A percentile compares a stretch with the other conserved stretches of the same genome.
phyloP scores from a whole-genome alignment of 148 eudicot species.

The Dysphania ambrosioides region DNA sequence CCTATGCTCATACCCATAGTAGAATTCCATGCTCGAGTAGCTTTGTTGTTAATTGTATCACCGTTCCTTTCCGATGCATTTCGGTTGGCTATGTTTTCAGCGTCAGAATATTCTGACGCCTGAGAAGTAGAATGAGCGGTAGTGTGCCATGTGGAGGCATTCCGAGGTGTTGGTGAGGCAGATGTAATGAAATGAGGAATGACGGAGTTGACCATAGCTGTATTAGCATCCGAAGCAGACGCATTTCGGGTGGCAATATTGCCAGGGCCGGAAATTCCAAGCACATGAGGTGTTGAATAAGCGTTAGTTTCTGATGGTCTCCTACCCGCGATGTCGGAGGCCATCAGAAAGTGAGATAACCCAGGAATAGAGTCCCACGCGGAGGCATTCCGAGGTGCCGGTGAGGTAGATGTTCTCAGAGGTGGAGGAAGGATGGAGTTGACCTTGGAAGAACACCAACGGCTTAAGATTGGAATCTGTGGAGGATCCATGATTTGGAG shows the following conservation, averaged over 20 bases:
- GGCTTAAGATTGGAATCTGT: no score
- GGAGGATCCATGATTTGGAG: slow-evolving; percentile 1
- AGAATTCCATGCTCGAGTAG: not conserved
- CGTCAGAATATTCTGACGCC: not conserved
- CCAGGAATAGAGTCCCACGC: not conserved
- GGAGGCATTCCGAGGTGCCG: slow-evolving; percentile 15
- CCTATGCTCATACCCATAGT: not conserved
- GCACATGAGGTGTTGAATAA: not conserved
- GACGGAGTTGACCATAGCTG: not conserved
- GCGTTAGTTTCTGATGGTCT: not conserved
- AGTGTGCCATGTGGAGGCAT: not conserved
- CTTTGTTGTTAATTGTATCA: no score
- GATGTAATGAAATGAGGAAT: not conserved
- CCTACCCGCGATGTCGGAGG: slow-evolving; percentile 9
- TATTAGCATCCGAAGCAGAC: not conserved
- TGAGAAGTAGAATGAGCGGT: not conserved
- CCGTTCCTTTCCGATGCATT: no score
- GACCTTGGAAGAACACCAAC: not conserved
- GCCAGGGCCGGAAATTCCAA: not conserved
- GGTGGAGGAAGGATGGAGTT: not conserved
- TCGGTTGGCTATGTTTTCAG: not conserved
- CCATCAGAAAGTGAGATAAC: not conserved
- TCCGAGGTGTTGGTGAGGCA: not conserved
- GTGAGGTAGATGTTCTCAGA: not conserved
- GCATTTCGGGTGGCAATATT: not conserved